Evolutionary conservation across 768 basidiomycete species (phyloP).

Genomic region (Lentinula aciculospora): DNA sequence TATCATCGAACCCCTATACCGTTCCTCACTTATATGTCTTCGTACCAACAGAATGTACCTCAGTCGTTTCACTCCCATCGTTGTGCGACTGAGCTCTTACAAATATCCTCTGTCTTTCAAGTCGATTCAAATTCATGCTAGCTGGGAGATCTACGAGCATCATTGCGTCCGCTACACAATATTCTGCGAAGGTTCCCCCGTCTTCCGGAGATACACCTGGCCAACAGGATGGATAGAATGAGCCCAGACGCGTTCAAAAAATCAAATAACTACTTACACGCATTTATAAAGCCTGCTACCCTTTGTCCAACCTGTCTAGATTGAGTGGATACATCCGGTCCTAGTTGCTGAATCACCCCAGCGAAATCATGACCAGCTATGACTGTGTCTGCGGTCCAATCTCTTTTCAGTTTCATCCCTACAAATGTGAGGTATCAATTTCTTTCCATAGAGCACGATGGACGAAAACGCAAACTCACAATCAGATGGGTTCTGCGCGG

Average conservation of each 20-base stretch:
- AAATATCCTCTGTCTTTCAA: too few species aligned
- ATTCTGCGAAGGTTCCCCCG: constrained; percentile 12
- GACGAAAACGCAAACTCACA: constrained; percentile 1
- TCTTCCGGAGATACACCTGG: not conserved
- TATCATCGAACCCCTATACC: too few species aligned
- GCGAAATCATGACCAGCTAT: constrained; percentile 10
- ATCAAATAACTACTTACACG: not conserved
- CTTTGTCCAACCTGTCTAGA: constrained; percentile 5
- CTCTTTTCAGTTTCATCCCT: constrained; percentile 3
- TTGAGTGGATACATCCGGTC: constrained; percentile 5
- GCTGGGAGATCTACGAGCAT: constrained; percentile 13
- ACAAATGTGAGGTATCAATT: not conserved
- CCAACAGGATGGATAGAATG: not conserved
- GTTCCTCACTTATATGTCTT: too few species aligned
- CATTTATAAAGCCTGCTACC: constrained; percentile 8
- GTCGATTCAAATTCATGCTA: constrained; percentile 11
- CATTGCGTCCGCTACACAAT: constrained; percentile 14
- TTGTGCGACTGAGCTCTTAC: too few species aligned
- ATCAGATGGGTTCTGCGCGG: constrained; percentile 13
- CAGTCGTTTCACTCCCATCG: too few species aligned
- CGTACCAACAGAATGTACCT: too few species aligned
- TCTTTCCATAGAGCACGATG: not conserved
- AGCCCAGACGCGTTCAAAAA: not conserved
- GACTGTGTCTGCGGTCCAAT: not conserved
- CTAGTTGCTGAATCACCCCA: constrained; percentile 7